These are phyloP conservation scores for Arthroderma sp. DNA, from an alignment of 2,329 filamentous ascomycete genomes.

Conservation along the genomic window DNA sequence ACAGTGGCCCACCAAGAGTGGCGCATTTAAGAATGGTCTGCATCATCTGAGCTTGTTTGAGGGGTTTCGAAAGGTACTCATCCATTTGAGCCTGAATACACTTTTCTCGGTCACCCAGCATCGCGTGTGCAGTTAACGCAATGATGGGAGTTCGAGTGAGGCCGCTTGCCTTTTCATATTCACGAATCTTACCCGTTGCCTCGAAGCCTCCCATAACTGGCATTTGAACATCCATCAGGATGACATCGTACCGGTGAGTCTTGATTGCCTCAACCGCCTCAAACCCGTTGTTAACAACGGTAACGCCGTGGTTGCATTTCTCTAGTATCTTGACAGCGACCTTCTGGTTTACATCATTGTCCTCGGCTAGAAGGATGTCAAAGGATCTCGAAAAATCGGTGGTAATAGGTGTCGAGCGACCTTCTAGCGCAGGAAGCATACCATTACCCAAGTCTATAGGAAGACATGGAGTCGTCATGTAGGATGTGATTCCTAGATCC, in stretches of 20 bases:
- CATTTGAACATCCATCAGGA: slow-evolving; percentile 99
- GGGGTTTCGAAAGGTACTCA: slow-evolving; percentile 90
- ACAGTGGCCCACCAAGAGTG: slow-evolving; percentile 53
- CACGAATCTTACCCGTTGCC: slow-evolving; percentile 88
- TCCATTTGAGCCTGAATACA: slow-evolving; percentile 99
- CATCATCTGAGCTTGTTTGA: slow-evolving; percentile 94
- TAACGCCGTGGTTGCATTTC: slow-evolving; percentile 64
- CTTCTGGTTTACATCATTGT: slow-evolving; percentile 94
- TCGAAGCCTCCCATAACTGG: slow-evolving; percentile 99
- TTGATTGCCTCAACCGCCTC: slow-evolving; percentile 90
- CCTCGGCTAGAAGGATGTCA: slow-evolving; percentile 87
- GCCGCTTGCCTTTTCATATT: slow-evolving; percentile 74
- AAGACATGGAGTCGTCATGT: slow-evolving; percentile 94
- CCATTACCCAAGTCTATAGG: slow-evolving; percentile 91
- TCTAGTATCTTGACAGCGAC: slow-evolving; percentile 93
- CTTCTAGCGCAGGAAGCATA: slow-evolving; percentile 89
- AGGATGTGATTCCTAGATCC: slow-evolving; percentile 93
- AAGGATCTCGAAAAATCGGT: slow-evolving; percentile 92
- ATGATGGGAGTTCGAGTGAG: slow-evolving; percentile 86
- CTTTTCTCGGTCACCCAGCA: slow-evolving; percentile 96
- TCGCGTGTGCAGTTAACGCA: slow-evolving; percentile 90
- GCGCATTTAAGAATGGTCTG: slow-evolving; percentile 96
- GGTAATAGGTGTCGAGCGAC: slow-evolving; percentile 76
- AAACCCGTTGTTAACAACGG: slow-evolving; percentile 82
- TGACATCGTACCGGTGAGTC: slow-evolving; percentile 84